Evolutionary conservation across 2,329 filamentous ascomycete genomes (phyloP).

Genomic region (Exophiala sp.): DNA sequence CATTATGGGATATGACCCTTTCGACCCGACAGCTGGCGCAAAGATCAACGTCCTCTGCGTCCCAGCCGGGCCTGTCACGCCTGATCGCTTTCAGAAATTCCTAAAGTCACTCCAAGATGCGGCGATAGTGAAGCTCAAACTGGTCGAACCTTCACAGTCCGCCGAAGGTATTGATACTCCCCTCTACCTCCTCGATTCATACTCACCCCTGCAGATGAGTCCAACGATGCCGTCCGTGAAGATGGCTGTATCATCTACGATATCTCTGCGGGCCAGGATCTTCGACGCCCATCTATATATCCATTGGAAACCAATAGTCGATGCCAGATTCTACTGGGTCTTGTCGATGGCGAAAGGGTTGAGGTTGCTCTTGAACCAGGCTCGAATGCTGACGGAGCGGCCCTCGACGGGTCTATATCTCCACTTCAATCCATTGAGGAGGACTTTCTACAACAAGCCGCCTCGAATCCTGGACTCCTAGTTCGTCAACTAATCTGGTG

Average conservation of each 20-base stretch:
- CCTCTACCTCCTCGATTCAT: background rate
- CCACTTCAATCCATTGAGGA: slow-evolving; percentile 16
- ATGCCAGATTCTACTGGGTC: slow-evolving; percentile 74
- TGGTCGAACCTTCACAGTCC: slow-evolving; percentile 2
- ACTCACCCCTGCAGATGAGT: background rate
- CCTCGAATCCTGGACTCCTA: slow-evolving; percentile 4
- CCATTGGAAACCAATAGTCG: slow-evolving; percentile 91
- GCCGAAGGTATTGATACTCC: slow-evolving; percentile 1
- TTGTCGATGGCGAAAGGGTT: slow-evolving; percentile 76
- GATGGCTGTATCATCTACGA: slow-evolving; percentile 17
- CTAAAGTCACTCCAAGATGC: slow-evolving; percentile 73
- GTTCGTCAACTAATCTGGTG: slow-evolving; percentile 17
- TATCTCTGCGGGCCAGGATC: slow-evolving; percentile 16
- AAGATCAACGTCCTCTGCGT: slow-evolving; percentile 83
- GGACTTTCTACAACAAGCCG: slow-evolving; percentile 9
- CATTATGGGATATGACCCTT: slow-evolving; percentile 81
- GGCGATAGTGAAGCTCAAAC: slow-evolving; percentile 8
- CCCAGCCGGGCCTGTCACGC: slow-evolving; percentile 81
- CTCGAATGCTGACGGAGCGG: slow-evolving; percentile 28
- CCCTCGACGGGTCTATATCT: slow-evolving; percentile 7
- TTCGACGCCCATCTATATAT: slow-evolving; percentile 40
- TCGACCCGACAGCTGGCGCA: slow-evolving; percentile 87
- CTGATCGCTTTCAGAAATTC: slow-evolving; percentile 74
- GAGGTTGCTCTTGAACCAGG: slow-evolving; percentile 35
- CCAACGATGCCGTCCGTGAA: background rate